Conservation (phyloP, 805 yeast genomes). For the Millerozyma acaciae region DNA sequence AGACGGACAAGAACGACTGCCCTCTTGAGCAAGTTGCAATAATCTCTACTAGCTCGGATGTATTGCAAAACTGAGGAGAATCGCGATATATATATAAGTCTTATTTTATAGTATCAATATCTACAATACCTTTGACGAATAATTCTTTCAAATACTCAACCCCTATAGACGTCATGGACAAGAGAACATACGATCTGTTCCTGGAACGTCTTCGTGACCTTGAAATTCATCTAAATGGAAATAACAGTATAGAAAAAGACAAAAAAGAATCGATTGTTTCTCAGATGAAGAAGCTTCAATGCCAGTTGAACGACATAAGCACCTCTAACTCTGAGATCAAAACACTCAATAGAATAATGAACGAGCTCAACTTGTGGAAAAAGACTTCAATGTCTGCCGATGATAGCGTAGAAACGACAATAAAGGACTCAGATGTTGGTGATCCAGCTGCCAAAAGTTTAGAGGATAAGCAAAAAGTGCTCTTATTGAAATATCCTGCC, state of each 20-base stretch:
- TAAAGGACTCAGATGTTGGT: neutral
- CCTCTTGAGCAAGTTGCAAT: slow-evolving; percentile 20
- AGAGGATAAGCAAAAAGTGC: slow-evolving; percentile 16
- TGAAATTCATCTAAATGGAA: slow-evolving; percentile 8
- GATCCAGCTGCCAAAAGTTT: slow-evolving; percentile 1
- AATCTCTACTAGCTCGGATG: slow-evolving; percentile 19
- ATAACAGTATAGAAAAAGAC: neutral
- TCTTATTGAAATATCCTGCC: slow-evolving; percentile 18
- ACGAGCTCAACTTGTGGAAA: slow-evolving; percentile 18
- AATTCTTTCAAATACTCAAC: neutral
- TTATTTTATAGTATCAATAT: too few relatives aligned
- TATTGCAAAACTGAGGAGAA: too few relatives aligned
- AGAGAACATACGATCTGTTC: slow-evolving; percentile 7
- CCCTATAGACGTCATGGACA: slow-evolving; percentile 6
- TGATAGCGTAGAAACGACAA: slow-evolving; percentile 3
- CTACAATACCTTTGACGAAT: neutral
- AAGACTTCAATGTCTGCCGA: slow-evolving; percentile 1
- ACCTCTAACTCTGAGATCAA: slow-evolving; percentile 15
- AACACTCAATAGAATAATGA: slow-evolving; percentile 14
- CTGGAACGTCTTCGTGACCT: slow-evolving; percentile 7
- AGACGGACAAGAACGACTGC: slow-evolving; percentile 16
- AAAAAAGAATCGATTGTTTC: slow-evolving; percentile 6
- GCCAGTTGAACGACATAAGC: slow-evolving; percentile 13
- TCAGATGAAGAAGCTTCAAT: slow-evolving; percentile 14
- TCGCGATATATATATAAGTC: too few relatives aligned